phyloP scores from a whole-genome alignment of 352 stramenopile species.

The Blastocystis sp. region DNA sequence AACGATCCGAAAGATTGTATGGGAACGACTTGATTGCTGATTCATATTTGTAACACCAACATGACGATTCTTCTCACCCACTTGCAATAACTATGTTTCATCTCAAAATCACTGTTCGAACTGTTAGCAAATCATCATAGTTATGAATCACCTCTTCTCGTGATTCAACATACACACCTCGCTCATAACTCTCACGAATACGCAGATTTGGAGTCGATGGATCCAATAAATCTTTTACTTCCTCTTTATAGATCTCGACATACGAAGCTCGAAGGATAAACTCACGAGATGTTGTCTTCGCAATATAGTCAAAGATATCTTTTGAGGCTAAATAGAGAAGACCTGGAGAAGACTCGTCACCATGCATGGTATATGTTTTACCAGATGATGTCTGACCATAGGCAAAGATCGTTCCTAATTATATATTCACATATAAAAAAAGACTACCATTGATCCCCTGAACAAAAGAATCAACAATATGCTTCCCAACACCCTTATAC shows the following conservation, averaged over 20 bases:
- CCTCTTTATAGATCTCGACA: slow-evolving; percentile 99
- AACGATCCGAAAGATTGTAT: slow-evolving; percentile 95
- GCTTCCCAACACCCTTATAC: slow-evolving; percentile 69
- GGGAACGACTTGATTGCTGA: slow-evolving; percentile 89
- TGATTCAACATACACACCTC: slow-evolving; percentile 93
- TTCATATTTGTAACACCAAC: slow-evolving; percentile 95
- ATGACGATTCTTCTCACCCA: slow-evolving; percentile 88
- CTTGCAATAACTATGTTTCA: slow-evolving; percentile 77
- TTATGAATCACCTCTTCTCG: slow-evolving; percentile 87
- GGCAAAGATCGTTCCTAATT: slow-evolving; percentile 79
- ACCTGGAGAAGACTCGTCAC: slow-evolving; percentile 70
- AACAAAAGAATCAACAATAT: slow-evolving; percentile 69
- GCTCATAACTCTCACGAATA: slow-evolving; percentile 87
- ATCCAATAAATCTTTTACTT: slow-evolving; percentile 89
- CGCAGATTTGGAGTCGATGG: slow-evolving; percentile 74
- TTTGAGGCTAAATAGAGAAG: slow-evolving; percentile 51
- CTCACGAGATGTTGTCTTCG: slow-evolving; percentile 73
- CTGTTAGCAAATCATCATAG: slow-evolving; percentile 81
- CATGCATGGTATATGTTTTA: slow-evolving; percentile 95
- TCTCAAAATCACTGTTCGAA: background rate
- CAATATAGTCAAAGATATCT: slow-evolving; percentile 61
- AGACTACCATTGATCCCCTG: slow-evolving; percentile 70
- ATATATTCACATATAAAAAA: background rate
- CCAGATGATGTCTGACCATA: slow-evolving; percentile 91
- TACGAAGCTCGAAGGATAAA: slow-evolving; percentile 94